These are phyloP conservation scores for Pachysandra terminalis DNA, from an alignment of 164 flowering plant species.

Conservation along the genomic window DNA sequence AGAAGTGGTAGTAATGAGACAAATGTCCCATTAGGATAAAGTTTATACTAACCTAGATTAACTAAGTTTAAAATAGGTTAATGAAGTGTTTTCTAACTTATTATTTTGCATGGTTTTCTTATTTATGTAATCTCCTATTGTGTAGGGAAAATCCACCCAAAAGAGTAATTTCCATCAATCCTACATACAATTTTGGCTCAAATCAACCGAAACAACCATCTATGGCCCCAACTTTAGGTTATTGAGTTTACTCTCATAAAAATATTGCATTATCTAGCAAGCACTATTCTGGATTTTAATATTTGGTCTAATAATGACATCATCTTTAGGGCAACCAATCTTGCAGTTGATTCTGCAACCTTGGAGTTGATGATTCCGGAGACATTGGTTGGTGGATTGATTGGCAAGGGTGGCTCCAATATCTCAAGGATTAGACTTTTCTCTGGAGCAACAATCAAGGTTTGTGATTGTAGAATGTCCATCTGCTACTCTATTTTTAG, in stretches of 20 bases:
- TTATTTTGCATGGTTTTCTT: neutral
- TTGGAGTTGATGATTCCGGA: conserved; percentile 74
- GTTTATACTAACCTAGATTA: too few species aligned
- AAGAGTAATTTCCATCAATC: conserved; percentile 73
- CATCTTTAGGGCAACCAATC: conserved; percentile 66
- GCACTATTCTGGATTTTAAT: conserved; percentile 27
- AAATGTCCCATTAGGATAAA: too few species aligned
- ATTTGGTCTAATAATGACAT: conserved; percentile 39
- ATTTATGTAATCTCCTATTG: conserved; percentile 2
- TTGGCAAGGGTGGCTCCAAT: conserved; percentile 77
- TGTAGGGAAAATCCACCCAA: conserved; percentile 74
- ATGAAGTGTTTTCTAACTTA: neutral
- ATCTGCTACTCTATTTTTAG: neutral
- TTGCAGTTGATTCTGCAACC: conserved; percentile 82
- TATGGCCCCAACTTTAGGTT: conserved; percentile 70
- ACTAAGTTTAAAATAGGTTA: too few species aligned
- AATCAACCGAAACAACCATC: conserved; percentile 37
- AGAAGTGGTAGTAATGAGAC: too few species aligned
- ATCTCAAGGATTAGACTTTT: conserved; percentile 74
- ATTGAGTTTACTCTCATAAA: conserved; percentile 19
- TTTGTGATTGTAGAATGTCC: conserved; percentile 14
- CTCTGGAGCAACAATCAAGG: conserved; percentile 87
- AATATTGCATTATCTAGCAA: conserved; percentile 5
- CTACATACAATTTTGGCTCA: conserved; percentile 41
- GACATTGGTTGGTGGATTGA: conserved; percentile 81